These are phyloP conservation scores for Chaetomium strumarium DNA, from an alignment of 2,329 filamentous ascomycete genomes.

Conservation along the genomic window DNA sequence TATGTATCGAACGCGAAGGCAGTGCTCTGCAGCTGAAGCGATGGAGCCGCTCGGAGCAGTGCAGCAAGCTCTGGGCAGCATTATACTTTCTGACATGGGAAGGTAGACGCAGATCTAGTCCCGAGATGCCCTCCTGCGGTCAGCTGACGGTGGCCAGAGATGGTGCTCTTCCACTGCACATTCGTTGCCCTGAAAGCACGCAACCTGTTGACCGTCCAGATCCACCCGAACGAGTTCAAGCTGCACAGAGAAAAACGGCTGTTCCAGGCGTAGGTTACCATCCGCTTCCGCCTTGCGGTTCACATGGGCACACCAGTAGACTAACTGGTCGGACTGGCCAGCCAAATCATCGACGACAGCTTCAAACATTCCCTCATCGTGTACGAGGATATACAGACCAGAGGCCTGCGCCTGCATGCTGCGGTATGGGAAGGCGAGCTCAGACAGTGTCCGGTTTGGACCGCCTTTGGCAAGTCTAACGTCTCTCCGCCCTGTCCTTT, in stretches of 20 bases:
- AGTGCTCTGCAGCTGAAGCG: slow-evolving; percentile 45
- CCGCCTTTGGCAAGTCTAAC: slow-evolving; percentile 50
- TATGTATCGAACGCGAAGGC: slow-evolving; percentile 46
- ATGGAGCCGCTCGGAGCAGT: slow-evolving; percentile 41
- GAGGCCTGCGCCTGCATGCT: slow-evolving; percentile 49
- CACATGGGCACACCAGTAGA: too few species aligned
- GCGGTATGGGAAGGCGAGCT: slow-evolving; percentile 50
- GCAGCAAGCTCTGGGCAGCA: slow-evolving; percentile 47
- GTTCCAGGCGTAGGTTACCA: slow-evolving; percentile 48
- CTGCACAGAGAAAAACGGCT: slow-evolving; percentile 45
- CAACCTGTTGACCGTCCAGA: slow-evolving; percentile 38
- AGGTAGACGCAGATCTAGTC: slow-evolving; percentile 34
- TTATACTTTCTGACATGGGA: slow-evolving; percentile 57
- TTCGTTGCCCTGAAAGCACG: slow-evolving; percentile 52
- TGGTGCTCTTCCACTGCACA: slow-evolving; percentile 54
- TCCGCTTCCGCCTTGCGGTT: neutral
- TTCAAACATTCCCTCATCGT: slow-evolving; percentile 50
- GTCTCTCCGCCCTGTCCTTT: neutral
- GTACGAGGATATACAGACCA: slow-evolving; percentile 44
- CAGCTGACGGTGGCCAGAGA: slow-evolving; percentile 36
- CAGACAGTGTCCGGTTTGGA: slow-evolving; percentile 55
- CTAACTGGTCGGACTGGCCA: slow-evolving; percentile 25
- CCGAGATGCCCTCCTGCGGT: neutral
- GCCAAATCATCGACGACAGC: slow-evolving; percentile 51
- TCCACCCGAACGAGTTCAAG: slow-evolving; percentile 40